phyloP scores from a whole-genome alignment of 768 basidiomycete genomes.

The Suillus fuscotomentosus region DNA sequence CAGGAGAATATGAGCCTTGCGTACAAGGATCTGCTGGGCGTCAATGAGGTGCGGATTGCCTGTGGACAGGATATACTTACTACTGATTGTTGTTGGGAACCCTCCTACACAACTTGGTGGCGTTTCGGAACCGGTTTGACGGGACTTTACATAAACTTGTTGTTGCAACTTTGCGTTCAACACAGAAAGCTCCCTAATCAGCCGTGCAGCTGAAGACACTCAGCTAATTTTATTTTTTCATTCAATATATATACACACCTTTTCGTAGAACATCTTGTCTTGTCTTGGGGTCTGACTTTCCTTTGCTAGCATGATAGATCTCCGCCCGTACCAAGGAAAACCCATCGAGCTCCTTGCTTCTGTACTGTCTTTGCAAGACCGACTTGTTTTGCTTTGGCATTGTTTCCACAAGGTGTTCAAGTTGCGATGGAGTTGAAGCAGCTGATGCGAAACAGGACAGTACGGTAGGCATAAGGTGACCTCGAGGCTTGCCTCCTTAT shows the following conservation, averaged over 20 bases:
- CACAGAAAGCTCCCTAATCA: neutral
- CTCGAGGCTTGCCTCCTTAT: neutral
- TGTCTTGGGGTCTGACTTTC: neutral
- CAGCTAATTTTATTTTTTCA: neutral
- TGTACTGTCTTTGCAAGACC: slow-evolving; percentile 18
- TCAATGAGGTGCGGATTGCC: neutral
- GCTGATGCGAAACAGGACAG: neutral
- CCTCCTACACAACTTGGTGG: neutral
- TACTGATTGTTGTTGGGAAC: neutral
- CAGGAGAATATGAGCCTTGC: neutral
- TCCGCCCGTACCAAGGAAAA: slow-evolving; percentile 16
- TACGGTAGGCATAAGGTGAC: neutral
- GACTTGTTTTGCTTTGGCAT: slow-evolving; percentile 14
- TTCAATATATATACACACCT: neutral
- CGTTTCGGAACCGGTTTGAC: neutral
- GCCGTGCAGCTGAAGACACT: neutral
- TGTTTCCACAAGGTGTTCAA: neutral
- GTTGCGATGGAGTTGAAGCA: neutral
- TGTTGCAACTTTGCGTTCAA: neutral
- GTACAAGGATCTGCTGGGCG: neutral
- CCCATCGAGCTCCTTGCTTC: slow-evolving; percentile 20
- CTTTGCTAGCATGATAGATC: neutral
- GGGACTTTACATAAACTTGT: neutral
- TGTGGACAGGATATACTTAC: neutral
- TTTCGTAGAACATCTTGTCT: slow-evolving; percentile 1